Conservation (phyloP, 73 alveolate species). For the Tetrahymena malaccensis region DNA sequence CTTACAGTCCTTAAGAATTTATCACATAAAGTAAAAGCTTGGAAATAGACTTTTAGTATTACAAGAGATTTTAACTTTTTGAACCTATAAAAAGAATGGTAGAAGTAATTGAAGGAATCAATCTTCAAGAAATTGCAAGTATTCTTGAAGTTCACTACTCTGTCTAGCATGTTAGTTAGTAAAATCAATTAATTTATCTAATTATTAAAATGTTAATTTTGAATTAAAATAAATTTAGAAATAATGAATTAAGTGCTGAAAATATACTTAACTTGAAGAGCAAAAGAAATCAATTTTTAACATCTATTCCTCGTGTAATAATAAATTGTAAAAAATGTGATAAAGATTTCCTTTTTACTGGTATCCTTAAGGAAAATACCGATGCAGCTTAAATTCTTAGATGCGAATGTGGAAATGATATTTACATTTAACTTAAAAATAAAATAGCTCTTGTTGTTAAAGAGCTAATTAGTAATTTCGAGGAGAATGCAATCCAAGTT, state of each 20-base stretch:
- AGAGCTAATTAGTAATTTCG: background rate
- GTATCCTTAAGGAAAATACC: background rate
- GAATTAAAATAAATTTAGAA: background rate
- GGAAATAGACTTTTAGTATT: constrained; percentile 7
- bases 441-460: background rate
- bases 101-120: background rate
- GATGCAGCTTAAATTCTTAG: background rate
- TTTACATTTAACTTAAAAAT: background rate
- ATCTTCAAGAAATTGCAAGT: background rate
- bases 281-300: background rate
- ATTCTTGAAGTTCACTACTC: background rate
- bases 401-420: background rate
- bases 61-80: constrained; percentile 3
- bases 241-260: background rate
- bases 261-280: background rate
- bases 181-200: background rate
- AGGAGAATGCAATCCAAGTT: background rate
- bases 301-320: background rate
- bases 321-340: background rate
- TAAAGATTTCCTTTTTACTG: background rate
- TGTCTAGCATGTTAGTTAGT: background rate
- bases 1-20: constrained; percentile 27
- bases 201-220: background rate
- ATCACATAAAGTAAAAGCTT: background rate
- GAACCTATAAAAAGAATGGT: constrained; percentile 7